Conservation (phyloP, 192 early-diverging fungal species). For the Oehlia diaphana region DNA sequence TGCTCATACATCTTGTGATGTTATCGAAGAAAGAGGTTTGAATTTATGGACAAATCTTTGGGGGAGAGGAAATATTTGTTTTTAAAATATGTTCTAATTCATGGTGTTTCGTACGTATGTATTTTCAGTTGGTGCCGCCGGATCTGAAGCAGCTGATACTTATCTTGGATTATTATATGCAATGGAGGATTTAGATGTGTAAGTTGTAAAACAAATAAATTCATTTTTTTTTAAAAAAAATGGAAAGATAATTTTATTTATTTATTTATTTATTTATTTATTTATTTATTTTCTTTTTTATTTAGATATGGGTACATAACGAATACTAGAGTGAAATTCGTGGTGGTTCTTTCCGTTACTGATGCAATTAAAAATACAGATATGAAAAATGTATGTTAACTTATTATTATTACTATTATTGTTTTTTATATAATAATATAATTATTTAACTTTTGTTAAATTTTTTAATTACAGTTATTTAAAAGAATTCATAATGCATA, state of each 20-base stretch:
- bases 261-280: too few species aligned
- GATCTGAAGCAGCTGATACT: constrained; percentile 70
- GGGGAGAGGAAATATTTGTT: background rate
- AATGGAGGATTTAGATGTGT: constrained; percentile 89
- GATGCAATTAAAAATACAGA: constrained; percentile 80
- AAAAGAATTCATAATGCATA: constrained; percentile 83
- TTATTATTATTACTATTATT: background rate
- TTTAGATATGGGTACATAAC: constrained; percentile 82
- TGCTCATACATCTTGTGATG: constrained; percentile 88
- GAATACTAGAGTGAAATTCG: constrained; percentile 81
- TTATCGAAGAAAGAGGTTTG: constrained; percentile 83
- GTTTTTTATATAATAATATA: background rate
- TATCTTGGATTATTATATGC: constrained; percentile 88
- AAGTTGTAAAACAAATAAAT: constrained; percentile 24
- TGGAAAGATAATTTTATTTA: too few species aligned
- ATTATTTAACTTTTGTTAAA: background rate
- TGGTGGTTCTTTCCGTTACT: constrained; percentile 65
- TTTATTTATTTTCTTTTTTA: too few species aligned
- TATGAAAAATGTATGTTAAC: constrained; percentile 68
- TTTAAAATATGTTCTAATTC: background rate
- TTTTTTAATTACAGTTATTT: constrained; percentile 57
- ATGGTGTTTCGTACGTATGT: background rate
- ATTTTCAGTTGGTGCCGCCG: constrained; percentile 33
- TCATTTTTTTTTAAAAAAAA: constrained; percentile 3
- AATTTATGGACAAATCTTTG: background rate